These are phyloP conservation scores for Epichloe brachyelytri DNA, from an alignment of 2,329 filamentous ascomycete genomes.

Conservation along the genomic window DNA sequence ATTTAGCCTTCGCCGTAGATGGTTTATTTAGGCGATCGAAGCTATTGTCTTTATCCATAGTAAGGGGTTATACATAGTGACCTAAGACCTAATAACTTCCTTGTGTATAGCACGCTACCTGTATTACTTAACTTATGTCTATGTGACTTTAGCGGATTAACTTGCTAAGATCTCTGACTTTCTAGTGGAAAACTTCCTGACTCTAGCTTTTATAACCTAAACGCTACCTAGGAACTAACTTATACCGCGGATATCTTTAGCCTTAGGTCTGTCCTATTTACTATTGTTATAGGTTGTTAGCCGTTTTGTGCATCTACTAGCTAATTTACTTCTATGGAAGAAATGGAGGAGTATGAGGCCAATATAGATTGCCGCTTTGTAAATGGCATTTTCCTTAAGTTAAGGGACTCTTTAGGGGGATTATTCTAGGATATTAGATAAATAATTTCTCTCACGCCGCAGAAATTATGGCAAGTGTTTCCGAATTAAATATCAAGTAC, in stretches of 20 bases:
- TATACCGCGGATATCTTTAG: background rate
- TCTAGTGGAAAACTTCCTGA: background rate
- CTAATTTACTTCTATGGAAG: background rate
- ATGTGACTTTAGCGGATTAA: background rate
- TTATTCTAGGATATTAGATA: conserved; percentile 6
- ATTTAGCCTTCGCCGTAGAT: background rate
- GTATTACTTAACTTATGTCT: background rate
- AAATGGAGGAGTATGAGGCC: background rate
- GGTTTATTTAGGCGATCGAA: background rate
- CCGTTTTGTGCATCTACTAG: background rate
- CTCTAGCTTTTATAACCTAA: background rate
- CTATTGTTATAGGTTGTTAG: background rate
- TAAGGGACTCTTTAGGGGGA: conserved; percentile 1
- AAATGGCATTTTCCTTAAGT: background rate
- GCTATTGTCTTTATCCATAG: background rate
- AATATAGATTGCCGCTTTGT: background rate
- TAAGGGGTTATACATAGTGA: background rate
- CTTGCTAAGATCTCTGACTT: background rate
- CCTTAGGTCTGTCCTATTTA: background rate
- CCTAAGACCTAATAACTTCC: background rate
- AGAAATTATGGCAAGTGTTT: background rate
- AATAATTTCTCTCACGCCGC: background rate
- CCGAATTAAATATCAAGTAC: background rate
- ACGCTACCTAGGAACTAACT: background rate
- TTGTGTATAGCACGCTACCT: background rate